Percentiles rank a stretch among this genome's conserved stretches.
Conservation (phyloP, 768 basidiomycete genomes). For the Boletus patriciae region DNA sequence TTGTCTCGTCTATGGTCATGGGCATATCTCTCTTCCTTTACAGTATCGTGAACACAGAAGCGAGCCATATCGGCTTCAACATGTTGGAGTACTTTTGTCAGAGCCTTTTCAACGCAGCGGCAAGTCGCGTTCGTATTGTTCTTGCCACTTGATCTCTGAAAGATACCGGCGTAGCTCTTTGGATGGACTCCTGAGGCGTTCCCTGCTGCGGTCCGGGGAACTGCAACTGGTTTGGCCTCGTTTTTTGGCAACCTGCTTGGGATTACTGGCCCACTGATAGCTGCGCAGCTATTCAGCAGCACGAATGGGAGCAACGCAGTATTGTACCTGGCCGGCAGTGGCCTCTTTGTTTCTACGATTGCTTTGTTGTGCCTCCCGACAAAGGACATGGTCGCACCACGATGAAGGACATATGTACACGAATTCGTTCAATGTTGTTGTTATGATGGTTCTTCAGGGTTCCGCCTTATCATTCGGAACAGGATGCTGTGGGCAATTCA, state of each 20-base stretch:
- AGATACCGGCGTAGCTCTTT: not conserved
- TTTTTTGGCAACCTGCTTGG: slow-evolving; percentile 7
- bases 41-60: slow-evolving; percentile 11
- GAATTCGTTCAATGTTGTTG: no score
- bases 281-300: slow-evolving; percentile 2
- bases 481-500: no score
- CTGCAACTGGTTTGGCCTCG: slow-evolving; percentile 8
- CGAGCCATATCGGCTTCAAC: slow-evolving; percentile 11
- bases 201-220: slow-evolving; percentile 14
- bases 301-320: slow-evolving; percentile 7
- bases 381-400: slow-evolving; percentile 15
- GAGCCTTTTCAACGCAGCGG: slow-evolving; percentile 8
- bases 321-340: slow-evolving; percentile 13
- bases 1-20: slow-evolving; percentile 12
- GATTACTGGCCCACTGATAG: not conserved
- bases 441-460: no score
- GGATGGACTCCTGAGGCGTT: slow-evolving; percentile 22
- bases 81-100: slow-evolving; percentile 12
- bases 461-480: no score
- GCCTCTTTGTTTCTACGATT: slow-evolving; percentile 11
- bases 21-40: slow-evolving; percentile 11
- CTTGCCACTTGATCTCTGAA: not conserved
- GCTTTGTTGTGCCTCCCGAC: slow-evolving; percentile 5
- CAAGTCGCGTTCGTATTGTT: not conserved
- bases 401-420: not conserved